Conservation (phyloP, 2,329 filamentous ascomycete genomes). For the Esteya vermicola region DNA sequence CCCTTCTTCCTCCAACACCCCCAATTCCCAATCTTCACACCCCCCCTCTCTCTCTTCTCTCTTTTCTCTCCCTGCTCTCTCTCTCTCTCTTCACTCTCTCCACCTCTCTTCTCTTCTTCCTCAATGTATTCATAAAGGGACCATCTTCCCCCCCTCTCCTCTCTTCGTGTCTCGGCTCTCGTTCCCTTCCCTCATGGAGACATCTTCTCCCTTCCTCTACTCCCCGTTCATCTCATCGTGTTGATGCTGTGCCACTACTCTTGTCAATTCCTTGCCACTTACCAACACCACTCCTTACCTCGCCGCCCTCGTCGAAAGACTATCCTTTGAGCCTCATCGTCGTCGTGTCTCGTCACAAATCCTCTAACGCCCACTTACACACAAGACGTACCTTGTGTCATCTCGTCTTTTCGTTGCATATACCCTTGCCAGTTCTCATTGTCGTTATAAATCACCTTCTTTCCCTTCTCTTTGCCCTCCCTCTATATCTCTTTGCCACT, state of each 20-base stretch:
- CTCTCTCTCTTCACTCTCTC: background rate
- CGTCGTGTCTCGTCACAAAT: background rate
- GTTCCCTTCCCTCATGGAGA: constrained; percentile 5
- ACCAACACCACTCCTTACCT: background rate
- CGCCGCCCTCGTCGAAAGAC: too few species aligned
- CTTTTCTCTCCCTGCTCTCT: too few species aligned
- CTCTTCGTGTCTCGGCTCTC: background rate
- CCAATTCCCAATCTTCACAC: background rate
- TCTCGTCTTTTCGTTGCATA: background rate
- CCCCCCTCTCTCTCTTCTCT: background rate
- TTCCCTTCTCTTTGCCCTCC: background rate
- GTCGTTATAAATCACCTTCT: background rate
- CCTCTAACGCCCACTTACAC: background rate
- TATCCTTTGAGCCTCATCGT: background rate
- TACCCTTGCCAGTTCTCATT: background rate
- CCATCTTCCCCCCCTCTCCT: constrained; percentile 1
- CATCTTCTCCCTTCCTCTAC: background rate
- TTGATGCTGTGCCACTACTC: too few species aligned
- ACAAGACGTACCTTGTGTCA: background rate
- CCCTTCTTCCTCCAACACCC: too few species aligned
- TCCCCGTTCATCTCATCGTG: background rate
- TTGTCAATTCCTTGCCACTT: too few species aligned
- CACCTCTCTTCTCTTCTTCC: too few species aligned
- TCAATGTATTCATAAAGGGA: constrained; percentile 9
- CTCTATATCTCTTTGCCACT: background rate